phyloP scores from a whole-genome alignment of 176 grass and related monocot species.

The Calamus simplicifolius region DNA sequence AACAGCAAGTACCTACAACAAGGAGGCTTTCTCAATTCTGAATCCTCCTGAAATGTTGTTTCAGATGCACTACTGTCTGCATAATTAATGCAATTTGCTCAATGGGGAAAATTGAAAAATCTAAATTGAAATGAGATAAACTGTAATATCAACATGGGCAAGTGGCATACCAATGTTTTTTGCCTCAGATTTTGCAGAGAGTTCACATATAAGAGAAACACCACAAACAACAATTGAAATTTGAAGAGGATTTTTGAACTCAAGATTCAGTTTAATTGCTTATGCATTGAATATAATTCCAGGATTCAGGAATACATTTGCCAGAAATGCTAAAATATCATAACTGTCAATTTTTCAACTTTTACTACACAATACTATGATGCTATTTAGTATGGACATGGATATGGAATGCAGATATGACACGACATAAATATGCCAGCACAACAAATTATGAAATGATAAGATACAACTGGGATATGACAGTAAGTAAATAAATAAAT shows the following conservation, averaged over 20 bases:
- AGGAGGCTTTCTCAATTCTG: slow-evolving; percentile 31
- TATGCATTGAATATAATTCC: slow-evolving; percentile 64
- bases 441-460: too few relatives aligned
- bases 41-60: slow-evolving; percentile 26
- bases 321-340: not conserved
- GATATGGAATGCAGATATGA: too few relatives aligned
- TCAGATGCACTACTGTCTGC: slow-evolving; percentile 38
- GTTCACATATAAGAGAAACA: slow-evolving; percentile 80
- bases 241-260: slow-evolving; percentile 92
- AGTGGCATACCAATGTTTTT: slow-evolving; percentile 44
- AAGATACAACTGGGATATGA: too few relatives aligned
- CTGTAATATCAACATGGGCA: not conserved
- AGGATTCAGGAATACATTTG: not conserved
- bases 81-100: slow-evolving; percentile 1
- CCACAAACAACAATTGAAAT: slow-evolving; percentile 73
- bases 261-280: slow-evolving; percentile 68
- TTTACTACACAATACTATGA: not conserved
- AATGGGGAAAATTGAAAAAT: not conserved
- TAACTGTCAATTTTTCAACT: not conserved
- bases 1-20: slow-evolving; percentile 44
- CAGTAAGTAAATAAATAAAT: too few relatives aligned
- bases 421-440: too few relatives aligned
- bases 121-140: not conserved
- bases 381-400: too few relatives aligned
- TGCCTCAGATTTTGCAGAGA: slow-evolving; percentile 47